phyloP scores from a whole-genome alignment of 108 stramenopile species.

The Poteriospumella lacustris region DNA sequence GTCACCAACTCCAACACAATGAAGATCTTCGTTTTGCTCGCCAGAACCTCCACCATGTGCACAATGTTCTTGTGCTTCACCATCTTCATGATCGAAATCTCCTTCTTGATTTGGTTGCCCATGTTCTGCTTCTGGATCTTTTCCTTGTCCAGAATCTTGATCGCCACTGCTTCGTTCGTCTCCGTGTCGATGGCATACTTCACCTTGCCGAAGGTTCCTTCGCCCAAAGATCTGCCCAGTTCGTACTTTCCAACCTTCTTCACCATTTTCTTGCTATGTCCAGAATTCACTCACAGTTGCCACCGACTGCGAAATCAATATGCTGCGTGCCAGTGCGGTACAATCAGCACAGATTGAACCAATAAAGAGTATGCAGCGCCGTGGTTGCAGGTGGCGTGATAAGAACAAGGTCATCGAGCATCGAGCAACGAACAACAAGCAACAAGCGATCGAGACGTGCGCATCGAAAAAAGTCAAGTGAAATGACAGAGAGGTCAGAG shows the following conservation, averaged over 20 bases:
- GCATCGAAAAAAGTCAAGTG: too few species aligned
- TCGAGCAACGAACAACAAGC: too few species aligned
- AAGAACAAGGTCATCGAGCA: too few species aligned
- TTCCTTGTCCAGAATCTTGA: conserved; percentile 76
- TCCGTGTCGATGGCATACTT: conserved; percentile 55
- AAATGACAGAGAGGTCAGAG: too few species aligned
- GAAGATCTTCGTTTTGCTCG: conserved; percentile 76
- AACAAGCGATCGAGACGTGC: too few species aligned
- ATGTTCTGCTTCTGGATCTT: conserved; percentile 77
- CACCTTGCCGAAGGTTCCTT: conserved; percentile 61
- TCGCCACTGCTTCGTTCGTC: conserved; percentile 55
- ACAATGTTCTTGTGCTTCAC: conserved; percentile 75
- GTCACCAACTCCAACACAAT: conserved; percentile 78
- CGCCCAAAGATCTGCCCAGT: conserved; percentile 53
- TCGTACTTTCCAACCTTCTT: conserved; percentile 62
- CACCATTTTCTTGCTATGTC: conserved; percentile 43
- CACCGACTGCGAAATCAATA: too few species aligned
- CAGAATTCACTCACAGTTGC: too few species aligned
- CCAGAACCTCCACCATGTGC: conserved; percentile 69
- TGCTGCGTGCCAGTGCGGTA: too few species aligned
- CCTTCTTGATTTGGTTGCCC: conserved; percentile 76
- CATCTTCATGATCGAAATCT: conserved; percentile 72
- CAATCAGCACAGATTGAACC: too few species aligned
- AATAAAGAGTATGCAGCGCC: too few species aligned
- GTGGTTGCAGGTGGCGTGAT: too few species aligned